Evolutionary conservation across 108 stramenopile genomes (phyloP).

Genomic region (Cyclotella baltica): DNA sequence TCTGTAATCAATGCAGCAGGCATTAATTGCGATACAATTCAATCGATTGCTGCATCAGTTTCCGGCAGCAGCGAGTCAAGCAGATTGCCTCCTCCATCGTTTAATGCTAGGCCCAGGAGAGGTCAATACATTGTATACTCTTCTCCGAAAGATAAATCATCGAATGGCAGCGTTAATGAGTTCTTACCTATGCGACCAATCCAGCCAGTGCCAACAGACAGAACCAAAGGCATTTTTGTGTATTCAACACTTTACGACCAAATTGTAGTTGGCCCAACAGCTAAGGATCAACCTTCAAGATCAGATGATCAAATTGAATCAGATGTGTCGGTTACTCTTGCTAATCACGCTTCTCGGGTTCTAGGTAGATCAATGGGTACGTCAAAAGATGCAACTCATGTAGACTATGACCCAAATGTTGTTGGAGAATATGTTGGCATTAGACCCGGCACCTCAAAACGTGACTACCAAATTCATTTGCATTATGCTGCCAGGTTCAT

Average conservation of each 20-base stretch:
- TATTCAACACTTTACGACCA: constrained; percentile 81
- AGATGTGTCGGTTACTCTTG: constrained; percentile 55
- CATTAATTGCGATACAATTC: constrained; percentile 59
- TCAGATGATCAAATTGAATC: constrained; percentile 61
- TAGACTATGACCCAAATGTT: constrained; percentile 38
- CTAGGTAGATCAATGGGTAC: constrained; percentile 33
- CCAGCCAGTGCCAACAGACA: constrained; percentile 81
- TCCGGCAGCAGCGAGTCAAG: neutral
- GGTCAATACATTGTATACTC: constrained; percentile 76
- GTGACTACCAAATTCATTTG: constrained; percentile 81
- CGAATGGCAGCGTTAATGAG: neutral
- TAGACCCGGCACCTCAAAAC: constrained; percentile 74
- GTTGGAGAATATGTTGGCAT: constrained; percentile 86
- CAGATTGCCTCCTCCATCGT: constrained; percentile 26
- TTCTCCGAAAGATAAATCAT: constrained; percentile 2
- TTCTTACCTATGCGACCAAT: constrained; percentile 64
- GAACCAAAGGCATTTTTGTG: constrained; percentile 83
- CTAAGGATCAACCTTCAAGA: constrained; percentile 66
- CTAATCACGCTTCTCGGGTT: constrained; percentile 42
- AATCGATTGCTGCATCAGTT: constrained; percentile 23
- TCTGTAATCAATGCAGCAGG: constrained; percentile 74
- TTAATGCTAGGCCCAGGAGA: constrained; percentile 63
- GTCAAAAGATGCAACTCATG: neutral
- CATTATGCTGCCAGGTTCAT: constrained; percentile 55
- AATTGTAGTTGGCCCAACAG: constrained; percentile 88